phyloP scores from a whole-genome alignment of 148 eudicot genomes.

The Diospyros lotus region DNA sequence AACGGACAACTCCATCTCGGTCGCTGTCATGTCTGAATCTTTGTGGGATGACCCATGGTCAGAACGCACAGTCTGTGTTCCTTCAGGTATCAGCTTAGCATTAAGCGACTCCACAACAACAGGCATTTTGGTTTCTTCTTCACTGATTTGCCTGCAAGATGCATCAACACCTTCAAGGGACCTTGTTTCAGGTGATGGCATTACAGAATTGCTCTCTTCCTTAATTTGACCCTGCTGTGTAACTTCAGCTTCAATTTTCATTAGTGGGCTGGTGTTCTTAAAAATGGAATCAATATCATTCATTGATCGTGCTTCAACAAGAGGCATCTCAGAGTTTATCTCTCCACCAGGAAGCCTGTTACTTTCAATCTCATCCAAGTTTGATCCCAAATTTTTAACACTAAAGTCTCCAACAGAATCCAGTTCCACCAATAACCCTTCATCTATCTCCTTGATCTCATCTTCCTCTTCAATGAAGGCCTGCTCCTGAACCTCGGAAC shows the following conservation, averaged over 20 bases:
- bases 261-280: conserved; percentile 9
- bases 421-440: conserved; percentile 60
- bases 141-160: conserved; percentile 23
- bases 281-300: conserved; percentile 19
- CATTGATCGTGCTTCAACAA: conserved; percentile 18
- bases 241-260: conserved; percentile 20
- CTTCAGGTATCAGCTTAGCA: conserved; percentile 23
- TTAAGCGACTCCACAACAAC: conserved; percentile 15
- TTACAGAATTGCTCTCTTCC: conserved; percentile 17
- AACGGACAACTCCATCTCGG: conserved; percentile 19
- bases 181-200: conserved; percentile 30
- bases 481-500: conserved; percentile 23
- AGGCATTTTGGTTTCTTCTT: conserved; percentile 22
- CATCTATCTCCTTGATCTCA: conserved; percentile 57
- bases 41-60: conserved; percentile 2
- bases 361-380: conserved; percentile 24
- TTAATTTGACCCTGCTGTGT: conserved; percentile 12
- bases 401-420: conserved; percentile 78
- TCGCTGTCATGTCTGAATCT: conserved; percentile 1
- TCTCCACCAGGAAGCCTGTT: conserved; percentile 9
- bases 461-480: conserved; percentile 27
- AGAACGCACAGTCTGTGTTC: conserved; percentile 16
- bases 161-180: conserved; percentile 25
- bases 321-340: conserved; percentile 14
- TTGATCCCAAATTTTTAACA: conserved; percentile 24